phyloP scores from a whole-genome alignment of 2,329 filamentous ascomycete genomes.

The Endoconidiophora polonica region DNA sequence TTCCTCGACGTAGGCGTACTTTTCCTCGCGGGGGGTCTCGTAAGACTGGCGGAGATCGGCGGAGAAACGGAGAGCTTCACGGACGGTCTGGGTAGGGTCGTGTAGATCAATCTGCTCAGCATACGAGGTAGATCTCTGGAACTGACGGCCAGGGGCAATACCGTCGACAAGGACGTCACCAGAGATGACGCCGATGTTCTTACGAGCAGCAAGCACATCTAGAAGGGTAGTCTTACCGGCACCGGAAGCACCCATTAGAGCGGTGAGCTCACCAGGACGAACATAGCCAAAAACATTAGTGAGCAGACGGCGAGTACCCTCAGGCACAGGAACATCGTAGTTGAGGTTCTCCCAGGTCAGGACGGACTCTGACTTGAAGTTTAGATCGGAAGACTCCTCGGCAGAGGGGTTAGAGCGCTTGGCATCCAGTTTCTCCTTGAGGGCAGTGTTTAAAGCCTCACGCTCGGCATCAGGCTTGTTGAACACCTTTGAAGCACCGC shows the following conservation, averaged over 20 bases:
- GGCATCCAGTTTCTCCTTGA: constrained; percentile 41
- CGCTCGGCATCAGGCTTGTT: constrained; percentile 57
- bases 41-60: constrained; percentile 42
- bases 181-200: constrained; percentile 43
- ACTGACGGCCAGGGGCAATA: constrained; percentile 37
- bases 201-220: constrained; percentile 51
- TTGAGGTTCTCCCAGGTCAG: constrained; percentile 77
- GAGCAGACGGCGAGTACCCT: constrained; percentile 38
- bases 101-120: constrained; percentile 47
- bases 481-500: constrained; percentile 64
- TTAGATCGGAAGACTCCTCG: constrained; percentile 33
- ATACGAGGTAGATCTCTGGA: constrained; percentile 45
- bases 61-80: constrained; percentile 47
- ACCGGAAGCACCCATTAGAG: constrained; percentile 69
- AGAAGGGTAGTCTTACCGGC: constrained; percentile 77
- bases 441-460: constrained; percentile 45
- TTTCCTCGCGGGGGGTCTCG: constrained; percentile 35
- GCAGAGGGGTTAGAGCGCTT: constrained; percentile 26
- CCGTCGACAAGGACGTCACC: constrained; percentile 43
- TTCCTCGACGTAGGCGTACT: constrained; percentile 43
- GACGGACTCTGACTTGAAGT: constrained; percentile 44
- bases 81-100: constrained; percentile 43
- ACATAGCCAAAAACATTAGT: constrained; percentile 50
- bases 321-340: constrained; percentile 51
- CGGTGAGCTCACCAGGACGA: constrained; percentile 59